Evolutionary conservation across 176 grass and related monocot genomes (phyloP).

Genomic region (Raddia guianensis): DNA sequence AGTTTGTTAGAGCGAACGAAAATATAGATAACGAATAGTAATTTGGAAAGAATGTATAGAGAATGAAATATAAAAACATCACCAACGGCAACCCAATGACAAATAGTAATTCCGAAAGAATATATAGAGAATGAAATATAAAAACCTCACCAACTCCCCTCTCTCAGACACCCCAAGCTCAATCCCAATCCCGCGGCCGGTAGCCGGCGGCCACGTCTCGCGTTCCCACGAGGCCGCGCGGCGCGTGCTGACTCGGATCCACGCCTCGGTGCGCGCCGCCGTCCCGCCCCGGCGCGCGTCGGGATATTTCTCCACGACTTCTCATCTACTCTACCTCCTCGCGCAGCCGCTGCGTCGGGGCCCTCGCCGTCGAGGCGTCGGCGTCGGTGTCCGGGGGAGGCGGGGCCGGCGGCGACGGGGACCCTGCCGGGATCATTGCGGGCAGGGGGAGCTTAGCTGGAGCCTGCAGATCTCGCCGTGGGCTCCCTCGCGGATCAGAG

Average conservation of each 20-base stretch:
- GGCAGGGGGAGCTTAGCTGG: not conserved
- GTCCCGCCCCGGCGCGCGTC: not conserved
- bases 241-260: conserved; percentile 46
- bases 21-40: no score
- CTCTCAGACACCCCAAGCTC: no score
- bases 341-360: no score
- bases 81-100: no score
- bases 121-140: no score
- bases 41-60: no score
- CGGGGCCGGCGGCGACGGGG: not conserved
- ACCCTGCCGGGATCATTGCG: conserved; percentile 16
- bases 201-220: not conserved
- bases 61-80: no score
- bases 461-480: not conserved
- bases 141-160: no score
- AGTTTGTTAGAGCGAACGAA: no score
- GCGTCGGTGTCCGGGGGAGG: not conserved
- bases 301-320: conserved; percentile 21
- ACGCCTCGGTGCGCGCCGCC: not conserved
- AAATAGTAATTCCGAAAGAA: no score
- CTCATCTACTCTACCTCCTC: not conserved
- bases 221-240: not conserved
- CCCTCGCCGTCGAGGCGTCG: no score
- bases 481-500: not conserved
- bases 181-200: not conserved